Percentiles rank a stretch among this genome's conserved stretches.
Evolutionary conservation across 2,329 filamentous ascomycete genomes (phyloP).

Genomic region (Arachnopeziza araneosa): DNA sequence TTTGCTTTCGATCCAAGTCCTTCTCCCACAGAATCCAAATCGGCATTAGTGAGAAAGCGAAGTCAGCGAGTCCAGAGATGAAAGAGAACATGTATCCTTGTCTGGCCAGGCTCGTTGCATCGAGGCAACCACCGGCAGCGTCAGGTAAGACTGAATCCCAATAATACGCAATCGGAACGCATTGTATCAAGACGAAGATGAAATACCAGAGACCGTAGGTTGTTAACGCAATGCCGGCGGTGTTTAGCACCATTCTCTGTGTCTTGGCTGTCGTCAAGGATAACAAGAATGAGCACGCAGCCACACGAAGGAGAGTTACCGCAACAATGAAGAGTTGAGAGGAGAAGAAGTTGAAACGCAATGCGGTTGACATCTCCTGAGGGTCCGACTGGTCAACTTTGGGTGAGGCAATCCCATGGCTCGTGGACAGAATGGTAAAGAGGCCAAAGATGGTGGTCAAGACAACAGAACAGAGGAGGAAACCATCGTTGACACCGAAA

Average conservation of each 20-base stretch:
- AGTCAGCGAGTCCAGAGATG: not conserved
- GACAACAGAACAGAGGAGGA: not conserved
- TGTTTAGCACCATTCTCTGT: not conserved
- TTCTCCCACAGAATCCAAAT: not conserved
- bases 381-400: not conserved
- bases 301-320: not conserved
- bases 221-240: not conserved
- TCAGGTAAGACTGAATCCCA: not conserved
- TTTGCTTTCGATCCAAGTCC: not conserved
- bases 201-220: not conserved
- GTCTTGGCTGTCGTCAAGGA: not conserved
- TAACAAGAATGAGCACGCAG: not conserved
- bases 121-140: not conserved
- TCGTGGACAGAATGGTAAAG: not conserved
- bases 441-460: not conserved
- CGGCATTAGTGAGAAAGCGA: not conserved
- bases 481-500: not conserved
- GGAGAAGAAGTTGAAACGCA: not conserved
- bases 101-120: not conserved
- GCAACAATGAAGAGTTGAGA: not conserved
- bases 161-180: not conserved
- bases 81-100: not conserved
- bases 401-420: not conserved
- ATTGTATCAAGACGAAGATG: not conserved
- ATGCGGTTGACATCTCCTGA: not conserved